Conservation (phyloP, 2,329 filamentous ascomycete species). For the Seiridium cupressi region DNA sequence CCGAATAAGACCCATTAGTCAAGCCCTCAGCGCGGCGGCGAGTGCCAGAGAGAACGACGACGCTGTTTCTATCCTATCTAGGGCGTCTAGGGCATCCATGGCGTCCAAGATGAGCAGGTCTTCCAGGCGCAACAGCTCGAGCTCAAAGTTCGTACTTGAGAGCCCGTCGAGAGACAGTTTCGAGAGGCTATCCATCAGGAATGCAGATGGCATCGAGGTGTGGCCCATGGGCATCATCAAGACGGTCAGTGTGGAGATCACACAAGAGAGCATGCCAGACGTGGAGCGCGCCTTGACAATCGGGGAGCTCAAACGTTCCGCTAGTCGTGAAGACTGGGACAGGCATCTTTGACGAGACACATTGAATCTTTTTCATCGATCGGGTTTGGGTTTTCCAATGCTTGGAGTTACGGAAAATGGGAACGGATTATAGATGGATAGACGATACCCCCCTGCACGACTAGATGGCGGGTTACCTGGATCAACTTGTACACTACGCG, state of each 20-base stretch:
- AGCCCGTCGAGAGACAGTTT: conserved; percentile 18
- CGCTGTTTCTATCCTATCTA: conserved; percentile 18
- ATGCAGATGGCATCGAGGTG: conserved; percentile 8
- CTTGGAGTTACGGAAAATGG: not conserved
- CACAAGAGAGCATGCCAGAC: conserved; percentile 29
- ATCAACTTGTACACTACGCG: too few relatives aligned
- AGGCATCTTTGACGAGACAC: conserved; percentile 9
- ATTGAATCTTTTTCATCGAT: not conserved
- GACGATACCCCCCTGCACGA: conserved; percentile 1
- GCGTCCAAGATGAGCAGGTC: conserved; percentile 11
- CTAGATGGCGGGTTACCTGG: not conserved
- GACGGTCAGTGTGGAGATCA: conserved; percentile 34
- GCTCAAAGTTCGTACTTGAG: conserved; percentile 24
- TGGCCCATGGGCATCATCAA: conserved; percentile 36
- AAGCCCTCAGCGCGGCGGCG: conserved; percentile 15
- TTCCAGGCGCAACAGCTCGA: conserved; percentile 17
- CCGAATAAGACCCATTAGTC: conserved; percentile 16
- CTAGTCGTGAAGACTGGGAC: conserved; percentile 16
- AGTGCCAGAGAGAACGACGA: conserved; percentile 12
- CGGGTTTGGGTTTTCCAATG: not conserved
- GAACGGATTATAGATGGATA: not conserved
- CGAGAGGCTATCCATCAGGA: conserved; percentile 11
- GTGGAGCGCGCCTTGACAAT: conserved; percentile 14
- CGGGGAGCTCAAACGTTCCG: conserved; percentile 6
- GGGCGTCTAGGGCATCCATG: conserved; percentile 14